Conservation (phyloP, 257 asterid genomes). For the Fraxinus americana region DNA sequence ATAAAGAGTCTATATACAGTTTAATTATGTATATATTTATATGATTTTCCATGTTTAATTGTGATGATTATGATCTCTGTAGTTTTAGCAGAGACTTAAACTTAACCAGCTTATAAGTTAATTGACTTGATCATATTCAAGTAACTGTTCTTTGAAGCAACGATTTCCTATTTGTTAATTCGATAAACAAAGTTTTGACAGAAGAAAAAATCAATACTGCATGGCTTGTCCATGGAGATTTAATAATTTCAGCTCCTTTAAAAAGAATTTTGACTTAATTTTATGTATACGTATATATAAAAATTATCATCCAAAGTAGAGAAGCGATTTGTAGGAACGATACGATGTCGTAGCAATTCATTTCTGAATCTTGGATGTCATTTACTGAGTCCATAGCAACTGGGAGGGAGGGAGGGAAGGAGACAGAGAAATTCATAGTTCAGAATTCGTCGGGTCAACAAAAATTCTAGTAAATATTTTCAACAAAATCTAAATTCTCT, state of each 20-base stretch:
- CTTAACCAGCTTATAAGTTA: background rate
- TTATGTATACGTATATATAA: background rate
- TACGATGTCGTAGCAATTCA: background rate
- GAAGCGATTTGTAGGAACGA: background rate
- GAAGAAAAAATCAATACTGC: background rate
- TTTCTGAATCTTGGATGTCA: background rate
- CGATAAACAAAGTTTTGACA: background rate
- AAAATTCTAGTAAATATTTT: background rate
- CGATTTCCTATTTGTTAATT: too few species aligned
- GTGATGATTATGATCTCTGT: background rate
- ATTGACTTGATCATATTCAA: background rate
- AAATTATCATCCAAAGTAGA: background rate
- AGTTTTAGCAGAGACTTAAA: too few species aligned
- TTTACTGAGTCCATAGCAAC: background rate
- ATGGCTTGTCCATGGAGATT: background rate
- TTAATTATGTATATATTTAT: too few species aligned
- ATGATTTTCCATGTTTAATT: background rate
- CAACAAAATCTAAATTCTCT: background rate
- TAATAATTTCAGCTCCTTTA: background rate
- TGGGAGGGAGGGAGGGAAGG: too few species aligned
- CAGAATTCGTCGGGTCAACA: background rate
- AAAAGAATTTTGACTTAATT: background rate
- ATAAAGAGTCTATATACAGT: background rate
- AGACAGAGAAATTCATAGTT: background rate
- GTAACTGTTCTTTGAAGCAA: background rate